Base-by-base conservation (phyloP, 768 basidiomycete genomes). In the Kwoniella botswanensis region DNA sequence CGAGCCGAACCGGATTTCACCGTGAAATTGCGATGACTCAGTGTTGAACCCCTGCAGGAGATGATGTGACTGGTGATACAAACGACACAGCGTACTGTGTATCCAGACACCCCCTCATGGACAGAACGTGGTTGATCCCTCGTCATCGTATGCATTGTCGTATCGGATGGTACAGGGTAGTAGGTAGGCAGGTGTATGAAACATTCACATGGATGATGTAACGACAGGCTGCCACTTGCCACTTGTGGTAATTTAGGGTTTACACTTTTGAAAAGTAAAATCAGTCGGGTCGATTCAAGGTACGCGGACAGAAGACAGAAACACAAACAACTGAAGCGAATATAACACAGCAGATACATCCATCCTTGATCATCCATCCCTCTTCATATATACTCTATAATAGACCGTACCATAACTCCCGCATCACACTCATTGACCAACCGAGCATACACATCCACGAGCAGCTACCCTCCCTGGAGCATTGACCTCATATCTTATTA, bases 381-480 rank as follows among this genome's bases (percentile, higher is more conserved):
- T 26, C 9, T 44, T n/a, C 50, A 17, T 35, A 9, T 46, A 46
- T 46, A 21, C 3, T 15, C 26, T 64, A 35, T 29, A 3, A 15
- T 64, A 10, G 4, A 55, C 35, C 63, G 26, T 52, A 29, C 44
- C 29, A 54, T n/a, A 52, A 24, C 50, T 52, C 2, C n/a, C 44
- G 35, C 42, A 21, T 21, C 61, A 22, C 44, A 46, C 46, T 46
- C 44, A 63, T 24, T 21, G 61, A 63, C 42, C 46, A 21, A 15
- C 44, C 13, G 21, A 61, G 4, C 42, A 44, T 60, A 60, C 43
- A 65, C 65, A 43, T 26, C 29, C 35, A 35, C 12, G 50, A 54
- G 63, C 56, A 60, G 62, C 43, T 13, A 44, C 65, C 65, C 65
- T 67, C 65, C 65, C 65, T 67, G 65, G 65, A 26, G 44, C 57